These are phyloP conservation scores for Penicillium sp. DNA, from an alignment of 2,329 filamentous ascomycete species.

Conservation along the genomic window DNA sequence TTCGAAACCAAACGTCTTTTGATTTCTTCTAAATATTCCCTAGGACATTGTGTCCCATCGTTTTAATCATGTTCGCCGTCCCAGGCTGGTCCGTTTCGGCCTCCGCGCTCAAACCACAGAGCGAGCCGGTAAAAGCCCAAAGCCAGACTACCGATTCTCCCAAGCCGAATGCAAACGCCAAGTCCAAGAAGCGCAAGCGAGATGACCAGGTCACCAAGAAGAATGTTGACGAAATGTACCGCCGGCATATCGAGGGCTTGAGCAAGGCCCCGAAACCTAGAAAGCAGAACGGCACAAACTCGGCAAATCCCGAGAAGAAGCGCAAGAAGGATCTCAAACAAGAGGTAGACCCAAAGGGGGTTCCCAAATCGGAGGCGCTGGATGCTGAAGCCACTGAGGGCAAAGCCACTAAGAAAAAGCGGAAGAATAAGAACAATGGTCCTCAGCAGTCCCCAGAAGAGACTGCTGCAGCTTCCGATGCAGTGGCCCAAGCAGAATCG, in stretches of 20 bases:
- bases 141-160: constrained; percentile 53
- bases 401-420: constrained; percentile 37
- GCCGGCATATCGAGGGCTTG: constrained; percentile 76
- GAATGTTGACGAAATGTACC: constrained; percentile 80
- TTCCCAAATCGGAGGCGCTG: constrained; percentile 22
- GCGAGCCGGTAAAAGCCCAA: constrained; percentile 59
- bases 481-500: constrained; percentile 21
- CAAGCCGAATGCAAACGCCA: constrained; percentile 34
- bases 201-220: constrained; percentile 61
- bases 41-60: too few species aligned
- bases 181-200: constrained; percentile 58
- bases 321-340: constrained; percentile 33
- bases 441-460: constrained; percentile 27
- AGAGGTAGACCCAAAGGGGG: constrained; percentile 24
- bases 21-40: background rate
- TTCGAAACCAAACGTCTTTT: background rate
- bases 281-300: constrained; percentile 38
- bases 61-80: constrained; percentile 79
- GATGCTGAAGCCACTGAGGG: constrained; percentile 22
- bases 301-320: constrained; percentile 33
- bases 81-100: constrained; percentile 87
- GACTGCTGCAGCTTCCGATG: constrained; percentile 20
- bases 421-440: constrained; percentile 39
- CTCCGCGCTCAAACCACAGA: constrained; percentile 73
- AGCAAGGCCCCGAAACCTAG: constrained; percentile 38